These are phyloP conservation scores for Circinella minor DNA, from an alignment of 371 early-diverging fungal genomes.

Conservation along the genomic window DNA sequence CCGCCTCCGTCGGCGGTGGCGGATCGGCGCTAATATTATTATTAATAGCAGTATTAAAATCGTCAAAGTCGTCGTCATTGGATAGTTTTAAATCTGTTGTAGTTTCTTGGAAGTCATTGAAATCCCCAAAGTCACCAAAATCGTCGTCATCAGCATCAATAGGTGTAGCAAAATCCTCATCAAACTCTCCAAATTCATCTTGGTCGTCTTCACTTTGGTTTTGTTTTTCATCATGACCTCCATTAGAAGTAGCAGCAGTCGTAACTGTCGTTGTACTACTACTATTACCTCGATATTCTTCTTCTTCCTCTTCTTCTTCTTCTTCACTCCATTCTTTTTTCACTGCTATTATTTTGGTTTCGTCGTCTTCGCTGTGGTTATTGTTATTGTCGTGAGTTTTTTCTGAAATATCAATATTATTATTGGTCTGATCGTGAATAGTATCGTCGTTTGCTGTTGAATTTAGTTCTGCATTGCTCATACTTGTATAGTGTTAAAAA, in stretches of 20 bases:
- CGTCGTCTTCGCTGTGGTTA: background rate
- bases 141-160: slow-evolving; percentile 27
- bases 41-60: background rate
- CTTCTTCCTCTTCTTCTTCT: slow-evolving; percentile 4
- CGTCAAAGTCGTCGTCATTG: background rate
- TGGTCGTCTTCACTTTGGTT: slow-evolving; percentile 24
- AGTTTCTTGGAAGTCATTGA: slow-evolving; percentile 16
- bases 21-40: slow-evolving; percentile 6
- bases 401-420: background rate
- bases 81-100: slow-evolving; percentile 9
- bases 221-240: slow-evolving; percentile 1
- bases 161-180: slow-evolving; percentile 8
- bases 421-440: background rate
- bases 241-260: slow-evolving; percentile 1
- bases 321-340: slow-evolving; percentile 8
- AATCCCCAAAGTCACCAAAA: slow-evolving; percentile 50
- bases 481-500: background rate
- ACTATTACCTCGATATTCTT: slow-evolving; percentile 1
- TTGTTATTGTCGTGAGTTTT: background rate
- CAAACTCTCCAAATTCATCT: slow-evolving; percentile 41
- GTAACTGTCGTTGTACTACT: slow-evolving; percentile 12
- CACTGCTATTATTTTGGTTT: background rate
- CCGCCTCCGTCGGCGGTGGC: slow-evolving; percentile 31
- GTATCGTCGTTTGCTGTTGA: background rate
- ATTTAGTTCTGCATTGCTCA: slow-evolving; percentile 8